Evolutionary conservation across 2,329 filamentous ascomycete species (phyloP).

Genomic region (Achaetomium macrosporum): DNA sequence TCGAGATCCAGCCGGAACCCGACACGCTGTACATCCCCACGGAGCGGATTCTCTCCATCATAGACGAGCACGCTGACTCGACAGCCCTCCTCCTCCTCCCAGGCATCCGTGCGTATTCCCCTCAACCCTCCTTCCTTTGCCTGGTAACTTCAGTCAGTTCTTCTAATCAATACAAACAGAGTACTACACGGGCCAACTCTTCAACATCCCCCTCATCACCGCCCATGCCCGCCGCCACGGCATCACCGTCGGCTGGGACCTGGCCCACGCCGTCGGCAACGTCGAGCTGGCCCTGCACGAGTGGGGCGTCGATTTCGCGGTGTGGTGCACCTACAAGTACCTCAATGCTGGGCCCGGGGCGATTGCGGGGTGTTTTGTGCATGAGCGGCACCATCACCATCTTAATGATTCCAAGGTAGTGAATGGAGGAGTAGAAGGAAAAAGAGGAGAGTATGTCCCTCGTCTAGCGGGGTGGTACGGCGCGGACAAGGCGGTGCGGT

Average conservation of each 20-base stretch:
- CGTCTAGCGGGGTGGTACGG: slow-evolving; percentile 85
- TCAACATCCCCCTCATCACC: slow-evolving; percentile 78
- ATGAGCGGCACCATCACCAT: slow-evolving; percentile 65
- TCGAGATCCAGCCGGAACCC: slow-evolving; percentile 66
- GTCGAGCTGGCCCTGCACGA: slow-evolving; percentile 74
- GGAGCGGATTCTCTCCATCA: slow-evolving; percentile 62
- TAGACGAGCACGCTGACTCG: slow-evolving; percentile 66
- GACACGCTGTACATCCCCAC: slow-evolving; percentile 58
- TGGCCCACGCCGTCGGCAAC: slow-evolving; percentile 82
- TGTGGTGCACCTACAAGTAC: slow-evolving; percentile 95
- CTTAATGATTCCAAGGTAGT: slow-evolving; percentile 26
- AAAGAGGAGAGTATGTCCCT: slow-evolving; percentile 44
- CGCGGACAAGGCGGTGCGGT: slow-evolving; percentile 67
- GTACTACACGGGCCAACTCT: slow-evolving; percentile 85
- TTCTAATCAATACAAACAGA: slow-evolving; percentile 31
- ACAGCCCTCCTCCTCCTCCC: slow-evolving; percentile 75
- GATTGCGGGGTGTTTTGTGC: slow-evolving; percentile 76
- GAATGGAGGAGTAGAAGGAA: background rate
- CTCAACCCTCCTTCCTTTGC: too few relatives aligned
- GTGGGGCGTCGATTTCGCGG: slow-evolving; percentile 88
- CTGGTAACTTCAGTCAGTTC: too few relatives aligned
- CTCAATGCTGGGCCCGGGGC: slow-evolving; percentile 78
- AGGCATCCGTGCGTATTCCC: slow-evolving; percentile 51
- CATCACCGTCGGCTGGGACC: slow-evolving; percentile 71
- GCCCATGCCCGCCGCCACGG: slow-evolving; percentile 64